Base-by-base conservation (phyloP, 176 grass and related monocot genomes). In the Triticum aestivum region DNA sequence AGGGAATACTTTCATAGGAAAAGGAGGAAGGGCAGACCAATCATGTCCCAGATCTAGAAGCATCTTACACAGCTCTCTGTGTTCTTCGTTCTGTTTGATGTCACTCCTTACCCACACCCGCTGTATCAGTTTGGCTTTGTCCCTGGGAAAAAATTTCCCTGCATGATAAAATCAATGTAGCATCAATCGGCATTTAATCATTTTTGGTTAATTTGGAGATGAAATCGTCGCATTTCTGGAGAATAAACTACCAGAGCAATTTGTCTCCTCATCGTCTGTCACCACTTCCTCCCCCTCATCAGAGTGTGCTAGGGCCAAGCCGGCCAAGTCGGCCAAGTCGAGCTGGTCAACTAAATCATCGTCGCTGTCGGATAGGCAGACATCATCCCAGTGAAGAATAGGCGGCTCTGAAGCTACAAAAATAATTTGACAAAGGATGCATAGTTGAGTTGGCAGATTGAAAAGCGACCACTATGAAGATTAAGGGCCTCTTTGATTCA, bases 121-220 rank as follows among this genome's bases (percentile, higher is more conserved):
- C n/a, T 75, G 23, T 27, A 75, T 29, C 8, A 29, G n/a, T 9
- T 27, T 8, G 3, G 72, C 72, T 29, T 75, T 75, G 4, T 75
- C 42, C 72, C 13, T 27, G 1, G 42, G 72, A 41, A 49, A 51
- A 9, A 5, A 29, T 12, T 75, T 75, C 23, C 72, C 72, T 75
- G 41, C 21, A 45, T 21, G 69, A 73, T 73, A 44, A 70, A 73
- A 73, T 73, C 39, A 27, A 73, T 73, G 69, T 26, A 73, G 70
- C 26, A 30, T 30, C 62, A 14, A 65, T 30, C 63, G 5, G 10
- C 21, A 73, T 8, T 73, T 45, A 24, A 23, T 45, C 4, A 1
- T 45, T n/a, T 45, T 45, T 14, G n/a, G 39, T 7, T 73, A 73
- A 5, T 26, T 73, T 45, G 70, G 39, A 45, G 70, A 8, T 73